Evolutionary conservation across 2,329 filamentous ascomycete species (phyloP).

Genomic region (Clarireedia sp.): DNA sequence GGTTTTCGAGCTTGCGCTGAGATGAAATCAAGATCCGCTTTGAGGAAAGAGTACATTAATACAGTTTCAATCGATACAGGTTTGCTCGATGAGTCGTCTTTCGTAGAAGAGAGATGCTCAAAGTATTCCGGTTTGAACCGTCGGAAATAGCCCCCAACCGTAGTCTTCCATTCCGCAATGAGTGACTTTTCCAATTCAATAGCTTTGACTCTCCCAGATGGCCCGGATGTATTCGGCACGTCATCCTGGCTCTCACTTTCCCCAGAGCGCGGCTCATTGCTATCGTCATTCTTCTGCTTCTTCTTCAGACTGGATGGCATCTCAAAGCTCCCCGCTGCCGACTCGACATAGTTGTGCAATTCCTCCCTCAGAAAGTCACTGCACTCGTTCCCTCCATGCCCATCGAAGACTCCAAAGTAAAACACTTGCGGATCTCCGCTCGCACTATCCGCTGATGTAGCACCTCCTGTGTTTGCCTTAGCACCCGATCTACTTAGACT

Average conservation of each 20-base stretch:
- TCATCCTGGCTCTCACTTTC: constrained; percentile 45
- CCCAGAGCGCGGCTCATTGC: constrained; percentile 42
- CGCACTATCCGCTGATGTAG: constrained; percentile 64
- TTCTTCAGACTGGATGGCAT: constrained; percentile 65
- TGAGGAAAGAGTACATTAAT: constrained; percentile 85
- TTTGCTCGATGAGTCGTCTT: constrained; percentile 23
- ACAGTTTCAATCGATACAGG: constrained; percentile 64
- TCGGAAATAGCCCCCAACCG: constrained; percentile 89
- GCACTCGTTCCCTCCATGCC: constrained; percentile 85
- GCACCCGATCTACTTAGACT: constrained; percentile 34
- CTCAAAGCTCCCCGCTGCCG: constrained; percentile 67
- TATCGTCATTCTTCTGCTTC: constrained; percentile 38
- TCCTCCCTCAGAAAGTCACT: constrained; percentile 78
- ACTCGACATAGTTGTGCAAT: constrained; percentile 82
- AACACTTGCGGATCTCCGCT: constrained; percentile 92
- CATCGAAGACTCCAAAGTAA: constrained; percentile 95
- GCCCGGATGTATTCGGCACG: constrained; percentile 31
- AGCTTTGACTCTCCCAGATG: constrained; percentile 47
- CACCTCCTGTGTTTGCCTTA: constrained; percentile 31
- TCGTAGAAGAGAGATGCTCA: constrained; percentile 31
- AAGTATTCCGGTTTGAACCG: constrained; percentile 83
- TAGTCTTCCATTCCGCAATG: constrained; percentile 68
- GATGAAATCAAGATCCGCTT: constrained; percentile 91
- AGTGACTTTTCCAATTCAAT: constrained; percentile 62
- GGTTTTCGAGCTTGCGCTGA: constrained; percentile 78